Conservation (phyloP, 257 asterid genomes). For the Lithospermum erythrorhizon region DNA sequence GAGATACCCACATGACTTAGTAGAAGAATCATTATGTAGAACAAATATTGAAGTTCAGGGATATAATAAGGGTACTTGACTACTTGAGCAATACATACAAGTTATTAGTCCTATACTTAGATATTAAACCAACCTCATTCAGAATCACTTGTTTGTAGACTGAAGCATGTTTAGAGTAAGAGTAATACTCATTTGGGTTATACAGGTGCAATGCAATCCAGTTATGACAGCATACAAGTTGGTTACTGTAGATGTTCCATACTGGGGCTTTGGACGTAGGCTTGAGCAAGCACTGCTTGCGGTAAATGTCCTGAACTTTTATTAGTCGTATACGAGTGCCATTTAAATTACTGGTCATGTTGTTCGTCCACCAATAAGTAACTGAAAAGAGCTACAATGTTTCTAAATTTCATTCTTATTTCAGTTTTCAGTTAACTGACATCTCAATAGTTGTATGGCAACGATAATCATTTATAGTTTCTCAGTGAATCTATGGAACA, state of each 20-base stretch:
- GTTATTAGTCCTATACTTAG: not conserved
- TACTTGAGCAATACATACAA: not conserved
- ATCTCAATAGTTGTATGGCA: too few species aligned
- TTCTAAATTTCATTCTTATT: too few species aligned
- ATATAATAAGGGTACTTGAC: too few species aligned
- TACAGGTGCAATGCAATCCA: slow-evolving; percentile 64
- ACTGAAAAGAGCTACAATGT: too few species aligned
- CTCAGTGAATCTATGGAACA: too few species aligned
- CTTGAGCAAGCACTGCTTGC: slow-evolving; percentile 70
- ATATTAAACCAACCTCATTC: not conserved
- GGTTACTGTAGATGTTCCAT: slow-evolving; percentile 78
- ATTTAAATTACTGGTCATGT: not conserved
- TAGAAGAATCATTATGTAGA: too few species aligned
- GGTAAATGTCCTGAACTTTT: slow-evolving; percentile 28
- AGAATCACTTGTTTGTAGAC: not conserved
- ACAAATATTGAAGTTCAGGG: too few species aligned
- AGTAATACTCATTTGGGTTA: not conserved
- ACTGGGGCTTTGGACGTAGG: slow-evolving; percentile 81
- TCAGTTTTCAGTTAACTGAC: too few species aligned
- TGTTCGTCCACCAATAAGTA: too few species aligned
- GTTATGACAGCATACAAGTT: slow-evolving; percentile 89
- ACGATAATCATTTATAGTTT: too few species aligned
- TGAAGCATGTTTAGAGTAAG: not conserved
- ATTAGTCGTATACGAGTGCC: not conserved
- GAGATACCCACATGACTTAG: too few species aligned